Base-by-base conservation (phyloP, 1,139 yeast genomes). In the Taphrina deformans region DNA sequence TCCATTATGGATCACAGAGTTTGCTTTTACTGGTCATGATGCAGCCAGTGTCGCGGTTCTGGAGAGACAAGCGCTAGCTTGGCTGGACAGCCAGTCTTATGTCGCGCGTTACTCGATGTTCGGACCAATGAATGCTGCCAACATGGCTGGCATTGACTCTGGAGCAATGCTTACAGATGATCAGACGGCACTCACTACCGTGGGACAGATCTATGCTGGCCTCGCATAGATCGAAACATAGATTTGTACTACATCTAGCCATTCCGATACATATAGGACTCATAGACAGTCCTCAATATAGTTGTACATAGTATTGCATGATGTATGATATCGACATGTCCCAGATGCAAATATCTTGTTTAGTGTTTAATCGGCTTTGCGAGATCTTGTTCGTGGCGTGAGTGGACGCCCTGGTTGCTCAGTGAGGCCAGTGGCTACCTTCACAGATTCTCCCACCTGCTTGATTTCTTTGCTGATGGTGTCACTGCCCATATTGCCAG, bases 61-160 rank as follows among this genome's bases (percentile, higher is more conserved):
- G 40, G 31, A 55, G 23, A 16, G 48, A 29, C 48, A 33, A 14
- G 61, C 62, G 2, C 21, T 65, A 23, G 62, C 52, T 6, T 65
- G 64, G 64, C 29, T 65, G 38, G 67, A 65, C 23, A 44, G 27
- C n/a, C 59, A 65, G 52, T 24, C 55, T 4, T 60, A 58, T 41
- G 61, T 65, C 18, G 53, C 44, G 27, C 55, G 65, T 6, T 58
- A 55, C 52, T 52, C 44, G 53, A 53, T 60, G 68, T 64, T 66
- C 24, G 62, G 65, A 23, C 65, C 67, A 7, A 59, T 59, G 63
- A 40, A 52, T 10, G 50, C 56, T 7, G 48, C 63, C 24, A 51
- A 44, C n/a, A 59, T 59, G 63, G 63, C 56, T n/a, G 63, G 63
- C 7, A 59, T 59, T 29, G 31, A 10, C 16, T 29, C 35, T 18